Base-by-base conservation (phyloP, 768 basidiomycete genomes). In the Xerocomellus chrysenteron region DNA sequence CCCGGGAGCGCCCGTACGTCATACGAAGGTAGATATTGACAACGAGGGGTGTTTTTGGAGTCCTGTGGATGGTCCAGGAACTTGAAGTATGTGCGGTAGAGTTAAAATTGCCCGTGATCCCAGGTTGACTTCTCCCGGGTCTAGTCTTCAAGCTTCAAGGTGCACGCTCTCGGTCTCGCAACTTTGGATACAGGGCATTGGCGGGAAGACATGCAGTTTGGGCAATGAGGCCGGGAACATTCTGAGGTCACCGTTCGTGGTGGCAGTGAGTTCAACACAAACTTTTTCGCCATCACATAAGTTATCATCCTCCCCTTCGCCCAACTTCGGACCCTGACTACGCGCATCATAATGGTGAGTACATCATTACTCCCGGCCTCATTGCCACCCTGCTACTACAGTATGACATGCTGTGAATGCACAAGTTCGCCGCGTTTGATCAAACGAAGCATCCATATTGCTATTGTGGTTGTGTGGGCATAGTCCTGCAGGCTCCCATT, bases 301-400 rank as follows among this genome's bases (percentile, higher is more conserved):
- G n/a, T n/a, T n/a, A 11, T 35, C 3, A 6, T 7, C 26, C 33
- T 51, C 32, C 50, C 50, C 39, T 36, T 30, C 1, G 37, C 57
- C 36, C 19, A 24, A 33, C 26, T 10, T 24, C 33, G 54, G 50
- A 49, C 52, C 52, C 50, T 56, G 39, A 36, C 43, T 26, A 2
- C 6, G 32, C 59, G 61, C 33, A 51, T 51, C 44, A 30, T 13
- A 17, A 24, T n/a, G 47, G 55, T 43, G 48, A 33, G 54, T n/a
- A n/a, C n/a, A n/a, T n/a, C n/a, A n/a, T n/a, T 14, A 11, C 35
- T 3, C 5, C 2, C 39, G 5, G 28, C 65, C 65, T 65, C 58
- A 13, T 67, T 60, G 26, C 26, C 26, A 26, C 26, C 26, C 26
- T 26, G 26, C 26, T 26, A 26, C 26, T 26, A 26, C 5, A 26